A percentile compares a stretch with the other conserved stretches of the same genome.
Conservation (phyloP, 176 grass and related monocot species). For the Guadua angustifolia region DNA sequence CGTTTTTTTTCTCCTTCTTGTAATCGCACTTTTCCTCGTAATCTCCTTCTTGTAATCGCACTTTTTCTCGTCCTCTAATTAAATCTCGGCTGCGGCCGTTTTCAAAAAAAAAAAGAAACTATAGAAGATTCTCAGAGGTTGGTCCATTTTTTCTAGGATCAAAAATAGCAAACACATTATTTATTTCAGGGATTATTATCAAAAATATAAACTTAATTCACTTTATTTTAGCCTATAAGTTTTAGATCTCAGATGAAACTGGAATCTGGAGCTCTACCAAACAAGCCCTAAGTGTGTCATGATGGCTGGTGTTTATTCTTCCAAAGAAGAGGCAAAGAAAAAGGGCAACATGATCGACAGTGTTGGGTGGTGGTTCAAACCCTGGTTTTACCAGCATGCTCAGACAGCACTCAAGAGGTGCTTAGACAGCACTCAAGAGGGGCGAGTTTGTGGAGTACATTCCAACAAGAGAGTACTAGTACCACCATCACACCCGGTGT, state of each 20-base stretch:
- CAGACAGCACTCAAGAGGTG: constrained; percentile 73
- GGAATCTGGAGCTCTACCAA: too few relatives aligned
- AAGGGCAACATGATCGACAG: constrained; percentile 88
- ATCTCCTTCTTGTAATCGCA: too few relatives aligned
- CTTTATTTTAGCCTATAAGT: too few relatives aligned
- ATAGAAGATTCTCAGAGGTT: not conserved
- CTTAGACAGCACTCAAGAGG: constrained; percentile 74
- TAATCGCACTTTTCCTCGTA: too few relatives aligned
- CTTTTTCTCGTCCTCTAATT: too few relatives aligned
- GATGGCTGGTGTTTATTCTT: constrained; percentile 93
- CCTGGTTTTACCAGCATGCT: constrained; percentile 98
- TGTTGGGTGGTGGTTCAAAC: constrained; percentile 94
- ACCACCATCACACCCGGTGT: constrained; percentile 84
- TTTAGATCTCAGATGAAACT: too few relatives aligned
- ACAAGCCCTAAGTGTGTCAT: too few relatives aligned
- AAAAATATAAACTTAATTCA: too few relatives aligned
- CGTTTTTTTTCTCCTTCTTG: too few relatives aligned
- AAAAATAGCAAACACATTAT: not conserved
- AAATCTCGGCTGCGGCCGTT: too few relatives aligned
- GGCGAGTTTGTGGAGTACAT: constrained; percentile 97
- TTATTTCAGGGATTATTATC: not conserved
- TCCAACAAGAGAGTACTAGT: constrained; percentile 84
- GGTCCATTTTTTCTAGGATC: not conserved
- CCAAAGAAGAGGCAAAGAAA: constrained; percentile 92
- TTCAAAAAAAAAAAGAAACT: too few relatives aligned